Conservation (phyloP, 345 rosid species). For the Lepidium aucheri region DNA sequence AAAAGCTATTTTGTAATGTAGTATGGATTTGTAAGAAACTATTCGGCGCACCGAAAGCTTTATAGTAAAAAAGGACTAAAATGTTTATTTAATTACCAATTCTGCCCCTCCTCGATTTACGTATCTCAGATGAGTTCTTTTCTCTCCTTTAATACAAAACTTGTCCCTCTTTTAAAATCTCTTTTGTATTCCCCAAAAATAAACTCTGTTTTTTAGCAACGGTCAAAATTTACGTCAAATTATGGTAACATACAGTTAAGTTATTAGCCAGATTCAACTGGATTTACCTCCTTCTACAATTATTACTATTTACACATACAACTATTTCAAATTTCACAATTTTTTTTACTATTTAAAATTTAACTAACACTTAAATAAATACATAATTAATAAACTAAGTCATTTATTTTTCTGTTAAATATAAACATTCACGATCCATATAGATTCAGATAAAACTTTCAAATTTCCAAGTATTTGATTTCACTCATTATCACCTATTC, state of each 20-base stretch:
- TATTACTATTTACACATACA: no score
- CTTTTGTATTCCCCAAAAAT: background rate
- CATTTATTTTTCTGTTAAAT: no score
- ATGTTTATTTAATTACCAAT: background rate
- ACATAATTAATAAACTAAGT: no score
- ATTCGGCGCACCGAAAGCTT: constrained; percentile 19
- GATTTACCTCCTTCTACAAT: no score
- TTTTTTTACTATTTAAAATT: no score
- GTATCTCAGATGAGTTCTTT: constrained; percentile 12
- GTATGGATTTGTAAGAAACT: background rate
- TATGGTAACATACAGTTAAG: no score
- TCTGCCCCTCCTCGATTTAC: constrained; percentile 21
- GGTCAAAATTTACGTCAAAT: constrained; percentile 7
- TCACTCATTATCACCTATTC: no score
- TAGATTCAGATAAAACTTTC: no score
- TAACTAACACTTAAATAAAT: no score
- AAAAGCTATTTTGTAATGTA: constrained; percentile 15
- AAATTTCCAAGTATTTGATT: no score
- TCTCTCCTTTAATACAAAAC: background rate
- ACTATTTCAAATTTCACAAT: background rate
- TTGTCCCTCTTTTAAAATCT: constrained; percentile 2
- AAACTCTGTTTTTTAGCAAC: constrained; percentile 4
- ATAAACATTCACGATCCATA: no score
- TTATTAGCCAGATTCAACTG: no score
- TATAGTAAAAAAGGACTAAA: constrained; percentile 5